phyloP scores from a whole-genome alignment of 257 asterid genomes.

The Solanum dulcamara region DNA sequence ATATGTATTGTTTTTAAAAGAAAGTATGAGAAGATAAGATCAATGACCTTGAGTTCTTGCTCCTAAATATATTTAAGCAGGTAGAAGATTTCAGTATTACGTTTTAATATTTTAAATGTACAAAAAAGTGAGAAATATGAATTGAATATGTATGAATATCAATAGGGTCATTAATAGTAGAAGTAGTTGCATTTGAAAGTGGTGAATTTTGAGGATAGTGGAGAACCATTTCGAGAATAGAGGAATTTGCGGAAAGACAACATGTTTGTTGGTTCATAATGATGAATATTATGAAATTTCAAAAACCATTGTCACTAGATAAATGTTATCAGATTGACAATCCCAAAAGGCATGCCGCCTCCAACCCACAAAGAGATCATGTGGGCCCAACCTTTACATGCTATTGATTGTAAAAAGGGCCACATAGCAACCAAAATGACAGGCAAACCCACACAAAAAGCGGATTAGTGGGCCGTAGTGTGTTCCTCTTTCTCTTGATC shows the following conservation, averaged over 20 bases:
- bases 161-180: background rate
- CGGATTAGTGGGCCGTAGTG: background rate
- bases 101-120: background rate
- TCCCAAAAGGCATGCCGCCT: background rate
- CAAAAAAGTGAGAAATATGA: background rate
- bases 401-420: background rate
- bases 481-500: background rate
- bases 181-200: background rate
- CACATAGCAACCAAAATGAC: background rate
- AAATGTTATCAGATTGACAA: background rate
- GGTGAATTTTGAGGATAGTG: background rate
- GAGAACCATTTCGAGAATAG: background rate
- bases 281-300: background rate
- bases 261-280: background rate
- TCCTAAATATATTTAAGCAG: background rate
- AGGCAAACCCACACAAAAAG: background rate
- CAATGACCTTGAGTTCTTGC: background rate
- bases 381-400: conserved; percentile 1
- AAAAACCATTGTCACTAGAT: background rate
- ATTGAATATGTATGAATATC: background rate
- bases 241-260: background rate
- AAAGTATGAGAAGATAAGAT: no score
- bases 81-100: background rate
- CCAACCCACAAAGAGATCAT: conserved; percentile 9
- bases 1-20: no score